These are phyloP conservation scores for Cordyceps farinosa DNA, from an alignment of 2,329 filamentous ascomycete species.

Conservation along the genomic window DNA sequence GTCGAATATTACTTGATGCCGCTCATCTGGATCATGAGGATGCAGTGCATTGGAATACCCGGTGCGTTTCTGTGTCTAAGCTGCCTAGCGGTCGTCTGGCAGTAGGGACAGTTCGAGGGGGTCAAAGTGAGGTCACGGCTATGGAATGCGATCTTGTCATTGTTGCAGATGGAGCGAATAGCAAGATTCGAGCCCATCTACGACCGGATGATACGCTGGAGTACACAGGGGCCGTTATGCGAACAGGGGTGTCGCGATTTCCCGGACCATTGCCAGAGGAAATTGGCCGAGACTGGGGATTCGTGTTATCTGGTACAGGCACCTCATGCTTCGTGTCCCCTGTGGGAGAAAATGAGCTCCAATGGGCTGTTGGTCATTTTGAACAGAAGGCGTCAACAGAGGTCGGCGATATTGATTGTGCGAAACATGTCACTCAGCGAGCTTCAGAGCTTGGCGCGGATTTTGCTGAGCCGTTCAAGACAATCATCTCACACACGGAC, in stretches of 20 bases:
- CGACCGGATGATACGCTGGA: conserved; percentile 38
- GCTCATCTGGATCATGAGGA: conserved; percentile 17
- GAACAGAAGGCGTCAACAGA: conserved; percentile 23
- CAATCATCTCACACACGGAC: conserved; percentile 39
- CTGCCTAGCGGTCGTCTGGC: conserved; percentile 25
- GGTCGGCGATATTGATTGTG: conserved; percentile 22
- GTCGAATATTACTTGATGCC: conserved; percentile 32
- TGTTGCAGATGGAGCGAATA: conserved; percentile 43
- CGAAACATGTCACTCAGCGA: conserved; percentile 30
- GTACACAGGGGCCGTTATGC: conserved; percentile 38
- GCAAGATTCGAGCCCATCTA: conserved; percentile 37
- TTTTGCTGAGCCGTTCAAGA: conserved; percentile 38
- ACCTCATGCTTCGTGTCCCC: conserved; percentile 43
- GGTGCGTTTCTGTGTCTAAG: conserved; percentile 26
- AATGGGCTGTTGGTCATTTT: conserved; percentile 42
- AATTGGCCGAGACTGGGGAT: conserved; percentile 38
- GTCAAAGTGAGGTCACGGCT: conserved; percentile 12
- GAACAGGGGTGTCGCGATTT: conserved; percentile 38
- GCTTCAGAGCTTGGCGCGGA: conserved; percentile 31
- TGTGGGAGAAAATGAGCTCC: conserved; percentile 36
- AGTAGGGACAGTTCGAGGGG: conserved; percentile 22
- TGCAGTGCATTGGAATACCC: conserved; percentile 27
- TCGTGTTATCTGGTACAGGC: conserved; percentile 37
- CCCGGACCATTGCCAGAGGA: conserved; percentile 31
- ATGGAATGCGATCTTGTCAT: conserved; percentile 41